A percentile compares a stretch with the other conserved stretches of the same genome.
These are phyloP conservation scores for Pugionium dolabratum DNA, from an alignment of 345 rosid species.

Conservation along the genomic window DNA sequence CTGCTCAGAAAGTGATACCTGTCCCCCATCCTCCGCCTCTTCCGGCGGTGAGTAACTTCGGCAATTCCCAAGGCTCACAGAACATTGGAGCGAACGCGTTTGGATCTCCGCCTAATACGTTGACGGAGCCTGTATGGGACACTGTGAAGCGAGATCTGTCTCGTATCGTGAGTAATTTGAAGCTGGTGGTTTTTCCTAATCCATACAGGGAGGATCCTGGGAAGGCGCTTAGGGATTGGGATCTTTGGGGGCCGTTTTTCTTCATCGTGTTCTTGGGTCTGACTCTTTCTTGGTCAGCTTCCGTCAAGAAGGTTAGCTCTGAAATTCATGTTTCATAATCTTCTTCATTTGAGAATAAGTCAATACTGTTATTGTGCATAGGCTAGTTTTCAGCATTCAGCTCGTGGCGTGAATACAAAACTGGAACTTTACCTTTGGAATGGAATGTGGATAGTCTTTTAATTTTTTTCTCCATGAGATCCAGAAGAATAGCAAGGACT, in stretches of 20 bases:
- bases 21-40: constrained; percentile 48
- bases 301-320: constrained; percentile 33
- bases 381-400: no score
- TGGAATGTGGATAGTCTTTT: not conserved
- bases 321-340: not conserved
- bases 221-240: constrained; percentile 98
- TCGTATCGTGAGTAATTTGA: constrained; percentile 88
- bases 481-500: no score
- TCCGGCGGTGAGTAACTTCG: constrained; percentile 33
- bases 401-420: not conserved
- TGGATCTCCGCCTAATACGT: constrained; percentile 78
- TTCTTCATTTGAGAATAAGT: not conserved
- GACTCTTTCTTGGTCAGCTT: constrained; percentile 57
- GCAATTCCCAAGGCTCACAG: constrained; percentile 5
- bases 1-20: constrained; percentile 42
- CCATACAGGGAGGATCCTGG: constrained; percentile 95
- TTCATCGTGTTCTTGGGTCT: constrained; percentile 92
- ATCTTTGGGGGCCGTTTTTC: constrained; percentile 98
- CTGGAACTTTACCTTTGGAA: not conserved
- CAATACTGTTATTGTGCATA: no score
- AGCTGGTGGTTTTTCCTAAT: constrained; percentile 94
- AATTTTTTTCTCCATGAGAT: not conserved
- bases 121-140: constrained; percentile 98
- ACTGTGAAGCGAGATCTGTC: constrained; percentile 96
- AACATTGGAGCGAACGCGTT: constrained; percentile 49